Base-by-base conservation (phyloP, 257 asterid genomes). In the Solanum sejunctum region DNA sequence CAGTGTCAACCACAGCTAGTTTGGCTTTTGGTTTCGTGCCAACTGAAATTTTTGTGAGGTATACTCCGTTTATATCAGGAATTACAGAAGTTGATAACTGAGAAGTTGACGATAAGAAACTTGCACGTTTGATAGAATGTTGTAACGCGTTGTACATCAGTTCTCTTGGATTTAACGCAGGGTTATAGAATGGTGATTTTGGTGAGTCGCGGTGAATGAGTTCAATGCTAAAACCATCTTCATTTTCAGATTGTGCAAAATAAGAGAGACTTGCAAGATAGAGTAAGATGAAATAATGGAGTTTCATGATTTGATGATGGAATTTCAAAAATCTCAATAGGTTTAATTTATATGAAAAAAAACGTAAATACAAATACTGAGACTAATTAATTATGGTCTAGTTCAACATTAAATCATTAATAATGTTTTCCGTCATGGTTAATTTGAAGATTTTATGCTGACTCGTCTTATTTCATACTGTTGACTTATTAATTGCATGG, bases 191-290 rank as follows among this genome's bases (percentile, higher is more conserved):
- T 21, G 86, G 86, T 39, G 83, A 84, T n/a, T 58, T 12, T 20
- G 86, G 77, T 8, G 83, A 84, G 43, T 84, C 83, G 1, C 61
- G 82, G 58, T 84, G 86, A 32, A 84, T 57, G 60, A 84, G 82
- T 54, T 84, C 86, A 16, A 84, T 63, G 20, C 60, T 84, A 41
- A 84, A 84, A 55, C 60, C 75, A 10, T 23, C 5, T 36, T 36
- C 83, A 49, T 75, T 75, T 49, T 75, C 39, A 5, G 81, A 75
- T 75, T 75, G n/a, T 5, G 23, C 23, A 23, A 49, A 75, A 49
- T 21, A 7, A 8, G 9, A 23, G 23, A 49, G 11, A 75, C 12
- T 75, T 70, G 36, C 81, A 49, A 72, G 12, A 72, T 6, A 21
- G 60, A 15, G 8, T 49, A 75, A 23, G 23, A 75, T 23, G 81